Conservation (phyloP, 2,329 filamentous ascomycete species). For the Ophiostoma ips region DNA sequence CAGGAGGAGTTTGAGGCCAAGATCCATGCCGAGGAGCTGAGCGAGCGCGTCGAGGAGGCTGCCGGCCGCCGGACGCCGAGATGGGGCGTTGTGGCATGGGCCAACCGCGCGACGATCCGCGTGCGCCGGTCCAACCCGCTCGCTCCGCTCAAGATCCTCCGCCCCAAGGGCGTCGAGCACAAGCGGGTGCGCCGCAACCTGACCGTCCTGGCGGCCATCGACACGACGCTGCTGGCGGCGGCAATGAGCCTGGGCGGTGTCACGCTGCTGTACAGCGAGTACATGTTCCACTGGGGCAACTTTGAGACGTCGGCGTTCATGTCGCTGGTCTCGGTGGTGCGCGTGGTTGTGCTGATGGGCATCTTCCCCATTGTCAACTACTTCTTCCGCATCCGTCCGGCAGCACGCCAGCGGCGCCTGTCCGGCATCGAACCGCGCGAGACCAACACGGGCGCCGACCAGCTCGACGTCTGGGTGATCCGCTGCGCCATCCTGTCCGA, state of each 20-base stretch:
- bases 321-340: constrained; percentile 61
- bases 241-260: constrained; percentile 72
- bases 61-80: constrained; percentile 10
- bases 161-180: constrained; percentile 52
- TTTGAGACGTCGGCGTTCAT: constrained; percentile 70
- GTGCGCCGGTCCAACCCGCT: constrained; percentile 50
- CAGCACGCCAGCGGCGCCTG: constrained; percentile 27
- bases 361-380: constrained; percentile 67
- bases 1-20: constrained; percentile 23
- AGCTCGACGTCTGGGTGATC: constrained; percentile 63
- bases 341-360: constrained; percentile 61
- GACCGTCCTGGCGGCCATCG: constrained; percentile 64
- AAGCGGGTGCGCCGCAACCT: constrained; percentile 62
- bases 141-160: constrained; percentile 63
- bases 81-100: constrained; percentile 6
- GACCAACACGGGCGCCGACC: constrained; percentile 56
- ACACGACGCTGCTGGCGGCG: constrained; percentile 69
- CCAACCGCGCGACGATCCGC: constrained; percentile 19
- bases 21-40: constrained; percentile 12
- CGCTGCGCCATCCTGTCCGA: constrained; percentile 65
- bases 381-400: constrained; percentile 47
- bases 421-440: constrained; percentile 27
- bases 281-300: constrained; percentile 69
- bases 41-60: neutral
- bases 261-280: constrained; percentile 69